Base-by-base conservation (phyloP, 371 early-diverging fungal species). In the Apophysomyces elegans region DNA sequence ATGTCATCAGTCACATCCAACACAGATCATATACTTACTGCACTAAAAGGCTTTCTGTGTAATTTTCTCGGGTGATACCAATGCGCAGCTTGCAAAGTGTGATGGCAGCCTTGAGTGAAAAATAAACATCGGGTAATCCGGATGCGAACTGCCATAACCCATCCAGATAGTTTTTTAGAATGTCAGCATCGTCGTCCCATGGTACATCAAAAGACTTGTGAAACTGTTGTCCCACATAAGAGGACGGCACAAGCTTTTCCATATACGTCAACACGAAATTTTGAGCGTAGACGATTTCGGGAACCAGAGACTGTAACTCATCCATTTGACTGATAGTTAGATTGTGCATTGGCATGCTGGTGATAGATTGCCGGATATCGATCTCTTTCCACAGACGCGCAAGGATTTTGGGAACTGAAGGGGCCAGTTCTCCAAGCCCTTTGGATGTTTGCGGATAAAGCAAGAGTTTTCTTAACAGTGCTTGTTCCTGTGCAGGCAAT, bases 161-260 rank as follows among this genome's bases (percentile, higher is more conserved):
- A 11, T 58, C 37, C 11, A 81, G 38, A 37, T 78, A 76, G 1
- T 41, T 45, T 7, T 59, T 16, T 36, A 78, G 56, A 9, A 65
- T 32, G 13, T 45, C 37, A 8, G 58, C 50, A 26, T 61, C 66
- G 44, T 80, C 80, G 62, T 77, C 77, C 74, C 76, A 76, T 5
- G 9, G 13, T 1, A 21, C 5, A 3, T 50, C 9, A 62, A 62
- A 37, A 46, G 32, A 35, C n/a, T 41, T 1, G 13, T 18, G n/a
- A 14, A 26, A 8, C 21, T 50, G 21, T 1, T 39, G 21, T 7
- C 46, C 37, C 37, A 37, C 26, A 63, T 69, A 67, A 37, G 65
- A 50, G 1, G 46, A 45, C 37, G 75, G 75, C 1, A 66, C 62
- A 8, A 77, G 54, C 37, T 70, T 77, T 4, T 63, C 44, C 8